Conservation (phyloP, 1,139 yeast species). For the Sugiyamaella neomexicana region DNA sequence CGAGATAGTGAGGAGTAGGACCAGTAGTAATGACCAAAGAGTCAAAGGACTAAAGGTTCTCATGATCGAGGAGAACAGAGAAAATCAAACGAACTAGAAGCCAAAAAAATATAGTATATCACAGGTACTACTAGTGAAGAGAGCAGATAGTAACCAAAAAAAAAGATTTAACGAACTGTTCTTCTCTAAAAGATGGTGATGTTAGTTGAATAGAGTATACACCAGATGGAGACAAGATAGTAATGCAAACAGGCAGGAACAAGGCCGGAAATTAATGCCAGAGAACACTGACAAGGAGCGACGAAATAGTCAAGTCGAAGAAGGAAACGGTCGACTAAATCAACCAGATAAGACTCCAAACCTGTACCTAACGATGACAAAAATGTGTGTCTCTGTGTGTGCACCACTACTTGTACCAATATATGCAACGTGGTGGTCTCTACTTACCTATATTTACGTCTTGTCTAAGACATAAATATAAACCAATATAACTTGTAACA, state of each 20-base stretch:
- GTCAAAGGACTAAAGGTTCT: constrained; percentile 3
- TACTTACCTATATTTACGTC: constrained; percentile 13
- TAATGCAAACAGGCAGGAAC: not conserved
- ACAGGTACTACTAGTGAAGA: not conserved
- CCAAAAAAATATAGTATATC: no score
- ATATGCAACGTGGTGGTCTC: not conserved
- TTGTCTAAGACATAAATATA: constrained; percentile 17
- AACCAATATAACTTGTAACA: constrained; percentile 6
- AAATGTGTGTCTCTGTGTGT: no score
- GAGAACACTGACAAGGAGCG: not conserved
- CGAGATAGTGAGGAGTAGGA: not conserved
- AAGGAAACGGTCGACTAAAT: no score
- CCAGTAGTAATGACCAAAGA: constrained; percentile 6
- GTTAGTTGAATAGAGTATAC: not conserved
- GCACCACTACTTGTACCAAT: not conserved
- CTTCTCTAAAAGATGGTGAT: not conserved
- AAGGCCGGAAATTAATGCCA: not conserved
- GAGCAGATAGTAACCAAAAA: not conserved
- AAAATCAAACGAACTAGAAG: not conserved
- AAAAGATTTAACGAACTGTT: not conserved
- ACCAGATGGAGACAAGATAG: not conserved
- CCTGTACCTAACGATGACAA: no score
- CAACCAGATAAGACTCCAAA: no score
- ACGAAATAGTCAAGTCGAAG: not conserved
- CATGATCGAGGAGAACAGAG: not conserved